A percentile compares a stretch with the other conserved stretches of the same genome.
phyloP scores from a whole-genome alignment of 2,329 filamentous ascomycete species.

The Fusarium sp. region DNA sequence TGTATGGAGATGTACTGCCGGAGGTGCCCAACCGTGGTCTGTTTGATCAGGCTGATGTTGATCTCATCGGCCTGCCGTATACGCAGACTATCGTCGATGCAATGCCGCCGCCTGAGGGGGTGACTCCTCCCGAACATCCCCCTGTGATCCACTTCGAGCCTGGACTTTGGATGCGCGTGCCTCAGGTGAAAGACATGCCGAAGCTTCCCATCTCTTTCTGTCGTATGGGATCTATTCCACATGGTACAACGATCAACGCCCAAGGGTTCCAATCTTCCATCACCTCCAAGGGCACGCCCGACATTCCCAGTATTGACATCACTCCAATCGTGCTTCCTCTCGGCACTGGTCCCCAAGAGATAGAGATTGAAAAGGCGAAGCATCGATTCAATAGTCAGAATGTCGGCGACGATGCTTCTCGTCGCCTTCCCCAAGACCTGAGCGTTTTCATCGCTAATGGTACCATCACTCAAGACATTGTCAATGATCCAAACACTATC shows the following conservation, averaged over 20 bases:
- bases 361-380: background rate
- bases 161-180: slow-evolving; percentile 2
- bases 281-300: background rate
- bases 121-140: no score
- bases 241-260: slow-evolving; percentile 1
- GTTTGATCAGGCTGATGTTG: background rate
- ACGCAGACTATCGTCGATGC: slow-evolving; percentile 2
- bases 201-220: background rate
- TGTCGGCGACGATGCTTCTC: background rate
- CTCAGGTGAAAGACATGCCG: background rate
- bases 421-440: background rate
- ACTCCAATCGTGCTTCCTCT: background rate
- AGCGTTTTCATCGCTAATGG: background rate
- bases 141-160: background rate
- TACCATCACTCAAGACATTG: background rate
- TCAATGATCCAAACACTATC: background rate
- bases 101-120: background rate
- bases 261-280: background rate
- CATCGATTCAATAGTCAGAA: no score
- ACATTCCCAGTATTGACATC: background rate
- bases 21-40: background rate
- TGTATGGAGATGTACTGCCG: background rate
- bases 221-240: slow-evolving; percentile 7
- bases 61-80: background rate
- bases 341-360: background rate